These are phyloP conservation scores for Climacium dendroides DNA, from an alignment of 225 moss, liverwort and hornwort genomes.

Conservation along the genomic window DNA sequence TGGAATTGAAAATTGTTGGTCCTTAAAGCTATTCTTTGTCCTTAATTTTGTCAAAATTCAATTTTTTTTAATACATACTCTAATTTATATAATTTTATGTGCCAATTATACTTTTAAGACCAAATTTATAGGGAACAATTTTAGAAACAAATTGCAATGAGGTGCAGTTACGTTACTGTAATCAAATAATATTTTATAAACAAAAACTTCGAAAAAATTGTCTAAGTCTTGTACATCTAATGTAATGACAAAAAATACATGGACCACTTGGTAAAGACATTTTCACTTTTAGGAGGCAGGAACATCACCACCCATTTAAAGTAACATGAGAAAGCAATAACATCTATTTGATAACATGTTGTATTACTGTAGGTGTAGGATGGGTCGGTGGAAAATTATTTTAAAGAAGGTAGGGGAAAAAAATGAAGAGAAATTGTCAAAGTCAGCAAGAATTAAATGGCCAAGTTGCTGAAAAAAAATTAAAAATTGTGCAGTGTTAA, in stretches of 20 bases:
- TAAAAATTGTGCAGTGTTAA: too few species aligned
- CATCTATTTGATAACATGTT: too few species aligned
- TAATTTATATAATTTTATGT: background rate
- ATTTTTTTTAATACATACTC: background rate
- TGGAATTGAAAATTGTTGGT: too few species aligned
- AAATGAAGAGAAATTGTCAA: too few species aligned
- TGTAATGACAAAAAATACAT: background rate
- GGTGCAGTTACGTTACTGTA: background rate
- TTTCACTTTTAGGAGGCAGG: background rate
- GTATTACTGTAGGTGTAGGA: background rate
- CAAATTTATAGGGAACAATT: background rate
- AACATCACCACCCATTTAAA: background rate
- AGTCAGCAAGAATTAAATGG: too few species aligned
- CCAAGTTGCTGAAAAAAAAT: too few species aligned
- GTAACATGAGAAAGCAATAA: background rate
- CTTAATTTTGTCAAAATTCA: background rate
- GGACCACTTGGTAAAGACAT: background rate
- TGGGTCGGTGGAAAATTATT: fast-evolving
- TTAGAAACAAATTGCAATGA: background rate
- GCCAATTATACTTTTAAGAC: background rate
- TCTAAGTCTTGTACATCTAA: background rate
- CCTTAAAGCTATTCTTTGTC: too few species aligned
- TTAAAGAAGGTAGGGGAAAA: too few species aligned
- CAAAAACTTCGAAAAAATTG: background rate
- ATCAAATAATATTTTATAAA: background rate